Evolutionary conservation across 345 rosid genomes (phyloP).

Genomic region (Diplotaxis tenuifolia): DNA sequence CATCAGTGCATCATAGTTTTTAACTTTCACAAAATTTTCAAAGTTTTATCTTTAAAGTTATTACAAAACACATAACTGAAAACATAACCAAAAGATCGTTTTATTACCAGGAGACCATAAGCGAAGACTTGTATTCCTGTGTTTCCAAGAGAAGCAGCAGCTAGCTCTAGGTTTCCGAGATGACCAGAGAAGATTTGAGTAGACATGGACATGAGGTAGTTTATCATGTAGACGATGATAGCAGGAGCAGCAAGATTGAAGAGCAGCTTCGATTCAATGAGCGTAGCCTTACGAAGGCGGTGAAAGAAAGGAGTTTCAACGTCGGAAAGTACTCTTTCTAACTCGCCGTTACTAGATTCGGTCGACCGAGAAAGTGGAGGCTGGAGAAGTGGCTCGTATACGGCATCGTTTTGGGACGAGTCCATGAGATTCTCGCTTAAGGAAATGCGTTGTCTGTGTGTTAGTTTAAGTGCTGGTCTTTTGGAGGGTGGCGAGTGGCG

Average conservation of each 20-base stretch:
- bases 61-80: not conserved
- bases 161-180: constrained; percentile 58
- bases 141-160: constrained; percentile 60
- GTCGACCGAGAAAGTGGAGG: not conserved
- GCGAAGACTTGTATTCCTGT: constrained; percentile 55
- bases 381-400: constrained; percentile 1
- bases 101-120: constrained; percentile 30
- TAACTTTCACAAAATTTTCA: no score
- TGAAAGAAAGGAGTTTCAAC: not conserved
- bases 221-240: no score
- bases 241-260: constrained; percentile 47
- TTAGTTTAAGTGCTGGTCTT: not conserved
- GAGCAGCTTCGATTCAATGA: constrained; percentile 41
- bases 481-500: not conserved
- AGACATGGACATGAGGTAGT: no score
- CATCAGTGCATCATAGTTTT: no score
- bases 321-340: constrained; percentile 18
- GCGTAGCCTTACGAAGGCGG: constrained; percentile 17
- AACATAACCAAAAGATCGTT: not conserved
- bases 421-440: constrained; percentile 19
- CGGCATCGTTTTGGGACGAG: constrained; percentile 14
- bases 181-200: no score
- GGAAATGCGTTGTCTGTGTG: not conserved
- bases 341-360: constrained; percentile 13
- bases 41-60: not conserved